phyloP scores from a whole-genome alignment of 192 early-diverging fungal species.

The Rhizoclosmatium globosum region DNA sequence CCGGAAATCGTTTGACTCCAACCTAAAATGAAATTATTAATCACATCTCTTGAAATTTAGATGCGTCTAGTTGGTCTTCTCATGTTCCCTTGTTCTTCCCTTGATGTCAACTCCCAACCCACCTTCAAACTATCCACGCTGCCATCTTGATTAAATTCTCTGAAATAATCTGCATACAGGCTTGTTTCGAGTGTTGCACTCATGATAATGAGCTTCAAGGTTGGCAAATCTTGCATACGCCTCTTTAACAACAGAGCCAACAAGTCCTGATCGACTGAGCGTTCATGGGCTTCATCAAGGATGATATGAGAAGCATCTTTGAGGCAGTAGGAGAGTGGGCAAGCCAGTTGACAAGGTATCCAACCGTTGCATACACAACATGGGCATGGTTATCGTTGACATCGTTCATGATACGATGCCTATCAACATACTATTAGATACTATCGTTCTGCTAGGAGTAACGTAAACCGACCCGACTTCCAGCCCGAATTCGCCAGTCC shows the following conservation, averaged over 20 bases:
- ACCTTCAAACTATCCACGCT: not conserved
- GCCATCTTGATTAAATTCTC: not conserved
- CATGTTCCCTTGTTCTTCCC: too few species aligned
- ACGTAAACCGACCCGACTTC: not conserved
- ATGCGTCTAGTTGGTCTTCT: too few species aligned
- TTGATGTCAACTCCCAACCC: too few species aligned
- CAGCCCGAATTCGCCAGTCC: not conserved
- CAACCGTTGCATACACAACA: not conserved
- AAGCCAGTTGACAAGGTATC: conserved; percentile 15
- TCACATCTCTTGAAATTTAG: too few species aligned
- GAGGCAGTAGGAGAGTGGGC: not conserved
- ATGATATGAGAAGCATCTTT: conserved; percentile 58
- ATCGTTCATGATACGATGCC: conserved; percentile 13
- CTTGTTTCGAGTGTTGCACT: conserved; percentile 3
- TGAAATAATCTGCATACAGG: conserved; percentile 7
- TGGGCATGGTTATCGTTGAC: not conserved
- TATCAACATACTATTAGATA: not conserved
- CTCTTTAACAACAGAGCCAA: conserved; percentile 40
- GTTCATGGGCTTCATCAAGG: conserved; percentile 94
- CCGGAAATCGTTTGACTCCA: conserved; percentile 15
- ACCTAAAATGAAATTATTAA: not conserved
- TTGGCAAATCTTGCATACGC: not conserved
- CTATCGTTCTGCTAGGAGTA: not conserved
- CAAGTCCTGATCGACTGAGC: conserved; percentile 91
- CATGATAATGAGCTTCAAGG: conserved; percentile 9